Conservation (phyloP, 805 yeast species). For the Wickerhamomyces chaumierensis region DNA sequence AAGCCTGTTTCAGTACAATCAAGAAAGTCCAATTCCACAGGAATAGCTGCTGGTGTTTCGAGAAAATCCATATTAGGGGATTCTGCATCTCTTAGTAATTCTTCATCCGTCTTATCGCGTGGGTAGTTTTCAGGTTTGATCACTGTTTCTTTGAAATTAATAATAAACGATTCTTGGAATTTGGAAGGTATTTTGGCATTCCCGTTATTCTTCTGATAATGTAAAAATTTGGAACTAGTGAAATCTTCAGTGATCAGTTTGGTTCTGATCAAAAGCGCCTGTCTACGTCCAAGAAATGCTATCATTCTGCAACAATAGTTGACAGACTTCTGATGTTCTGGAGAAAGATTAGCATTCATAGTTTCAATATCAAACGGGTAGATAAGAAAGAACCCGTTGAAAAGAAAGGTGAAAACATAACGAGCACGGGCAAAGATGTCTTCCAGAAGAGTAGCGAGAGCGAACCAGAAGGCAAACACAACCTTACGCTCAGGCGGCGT, state of each 20-base stretch:
- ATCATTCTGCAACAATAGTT: constrained; percentile 13
- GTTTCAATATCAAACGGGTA: constrained; percentile 6
- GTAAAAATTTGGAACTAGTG: constrained; percentile 10
- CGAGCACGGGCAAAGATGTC: constrained; percentile 8
- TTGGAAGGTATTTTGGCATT: neutral
- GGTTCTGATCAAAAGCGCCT: constrained; percentile 6
- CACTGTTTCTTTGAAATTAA: constrained; percentile 6
- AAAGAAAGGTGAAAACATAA: constrained; percentile 12
- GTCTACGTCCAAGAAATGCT: constrained; percentile 13
- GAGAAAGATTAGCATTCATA: constrained; percentile 4
- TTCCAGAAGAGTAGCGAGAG: constrained; percentile 9
- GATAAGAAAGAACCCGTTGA: constrained; percentile 12
- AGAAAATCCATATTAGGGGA: no score
- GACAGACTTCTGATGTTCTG: constrained; percentile 5
- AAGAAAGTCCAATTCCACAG: constrained; percentile 2
- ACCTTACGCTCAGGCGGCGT: constrained; percentile 7
- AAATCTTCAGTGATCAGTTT: constrained; percentile 7
- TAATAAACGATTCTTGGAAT: constrained; percentile 13
- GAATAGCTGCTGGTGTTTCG: no score
- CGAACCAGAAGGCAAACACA: constrained; percentile 11
- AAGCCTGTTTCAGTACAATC: constrained; percentile 8
- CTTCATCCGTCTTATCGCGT: constrained; percentile 2
- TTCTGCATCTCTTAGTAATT: no score
- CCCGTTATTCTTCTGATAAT: neutral
- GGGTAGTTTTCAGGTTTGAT: constrained; percentile 14